phyloP scores from a whole-genome alignment of 1,284 basidiomycete genomes.

The Ustilago lituana region DNA sequence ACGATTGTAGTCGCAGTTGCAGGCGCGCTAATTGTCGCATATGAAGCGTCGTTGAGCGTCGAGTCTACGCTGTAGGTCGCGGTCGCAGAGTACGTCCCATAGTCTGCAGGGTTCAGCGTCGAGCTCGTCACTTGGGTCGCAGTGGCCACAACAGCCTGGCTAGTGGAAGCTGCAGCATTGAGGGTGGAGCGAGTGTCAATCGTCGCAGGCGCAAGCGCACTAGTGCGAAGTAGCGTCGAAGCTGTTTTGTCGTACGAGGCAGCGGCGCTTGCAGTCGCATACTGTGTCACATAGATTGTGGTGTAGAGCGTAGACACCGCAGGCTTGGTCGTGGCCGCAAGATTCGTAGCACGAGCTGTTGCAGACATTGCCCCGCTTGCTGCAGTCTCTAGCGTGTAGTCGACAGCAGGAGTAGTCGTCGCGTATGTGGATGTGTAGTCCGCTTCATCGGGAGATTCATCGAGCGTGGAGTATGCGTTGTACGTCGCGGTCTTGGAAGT shows the following conservation, averaged over 20 bases:
- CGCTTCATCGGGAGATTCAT: not conserved
- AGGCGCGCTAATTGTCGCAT: not conserved
- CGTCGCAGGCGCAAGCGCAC: not conserved
- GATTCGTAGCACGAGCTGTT: not conserved
- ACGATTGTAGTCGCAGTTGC: not conserved
- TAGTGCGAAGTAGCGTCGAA: not conserved
- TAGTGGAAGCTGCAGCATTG: too few species aligned
- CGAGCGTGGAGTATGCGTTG: not conserved
- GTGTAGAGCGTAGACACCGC: slow-evolving; percentile 2
- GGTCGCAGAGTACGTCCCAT: slow-evolving; percentile 4
- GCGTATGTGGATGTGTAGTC: too few species aligned
- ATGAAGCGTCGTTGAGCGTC: not conserved
- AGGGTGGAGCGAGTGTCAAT: too few species aligned
- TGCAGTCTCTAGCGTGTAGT: not conserved
- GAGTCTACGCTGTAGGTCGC: slow-evolving; percentile 3
- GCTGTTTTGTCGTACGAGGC: slow-evolving; percentile 7
- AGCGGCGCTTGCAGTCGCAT: not conserved
- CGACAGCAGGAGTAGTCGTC: too few species aligned
- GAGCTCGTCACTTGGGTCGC: not conserved
- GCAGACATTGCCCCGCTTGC: not conserved
- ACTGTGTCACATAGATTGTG: slow-evolving; percentile 4
- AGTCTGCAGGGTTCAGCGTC: slow-evolving; percentile 10
- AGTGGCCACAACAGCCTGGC: too few species aligned
- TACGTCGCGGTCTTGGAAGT: too few species aligned
- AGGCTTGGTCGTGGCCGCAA: not conserved